These are phyloP conservation scores for Pseudocercospora macadamiae DNA, from an alignment of 2,329 filamentous ascomycete species.

Conservation along the genomic window DNA sequence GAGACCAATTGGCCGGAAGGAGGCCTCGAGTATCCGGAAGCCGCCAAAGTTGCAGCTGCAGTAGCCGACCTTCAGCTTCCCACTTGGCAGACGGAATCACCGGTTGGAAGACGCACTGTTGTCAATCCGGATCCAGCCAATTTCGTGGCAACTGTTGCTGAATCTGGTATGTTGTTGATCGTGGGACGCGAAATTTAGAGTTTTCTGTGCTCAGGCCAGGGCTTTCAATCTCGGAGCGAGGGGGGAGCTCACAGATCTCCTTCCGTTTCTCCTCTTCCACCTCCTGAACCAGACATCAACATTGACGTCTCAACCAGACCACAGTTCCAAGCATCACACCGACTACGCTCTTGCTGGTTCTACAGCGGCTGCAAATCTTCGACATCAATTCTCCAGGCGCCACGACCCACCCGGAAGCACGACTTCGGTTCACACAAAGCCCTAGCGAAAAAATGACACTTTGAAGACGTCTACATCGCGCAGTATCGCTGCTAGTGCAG, in stretches of 20 bases:
- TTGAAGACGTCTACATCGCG: not conserved
- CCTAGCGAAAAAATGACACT: not conserved
- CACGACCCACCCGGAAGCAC: slow-evolving; percentile 2
- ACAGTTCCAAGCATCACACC: not conserved
- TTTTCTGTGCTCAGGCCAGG: not conserved
- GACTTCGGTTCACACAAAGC: not conserved
- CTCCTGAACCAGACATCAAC: slow-evolving; percentile 1
- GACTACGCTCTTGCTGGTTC: not conserved
- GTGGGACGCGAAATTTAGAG: not conserved
- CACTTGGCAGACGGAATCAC: not conserved
- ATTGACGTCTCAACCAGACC: slow-evolving; percentile 3
- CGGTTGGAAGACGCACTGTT: not conserved
- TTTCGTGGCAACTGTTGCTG: not conserved
- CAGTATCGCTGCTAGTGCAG: not conserved
- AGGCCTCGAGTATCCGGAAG: not conserved
- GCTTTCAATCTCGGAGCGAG: not conserved
- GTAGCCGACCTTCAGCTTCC: not conserved
- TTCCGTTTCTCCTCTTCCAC: not conserved
- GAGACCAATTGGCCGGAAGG: slow-evolving; percentile 7
- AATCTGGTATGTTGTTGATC: not conserved
- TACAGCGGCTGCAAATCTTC: not conserved
- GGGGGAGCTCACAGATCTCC: not conserved
- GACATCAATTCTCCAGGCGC: not conserved
- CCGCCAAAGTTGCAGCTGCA: not conserved
- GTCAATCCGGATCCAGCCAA: not conserved